Evolutionary conservation across 2,329 filamentous ascomycete species (phyloP), one percentile per base, ranked within the genome.

Genomic region (Aspergillus sp.): DNA sequence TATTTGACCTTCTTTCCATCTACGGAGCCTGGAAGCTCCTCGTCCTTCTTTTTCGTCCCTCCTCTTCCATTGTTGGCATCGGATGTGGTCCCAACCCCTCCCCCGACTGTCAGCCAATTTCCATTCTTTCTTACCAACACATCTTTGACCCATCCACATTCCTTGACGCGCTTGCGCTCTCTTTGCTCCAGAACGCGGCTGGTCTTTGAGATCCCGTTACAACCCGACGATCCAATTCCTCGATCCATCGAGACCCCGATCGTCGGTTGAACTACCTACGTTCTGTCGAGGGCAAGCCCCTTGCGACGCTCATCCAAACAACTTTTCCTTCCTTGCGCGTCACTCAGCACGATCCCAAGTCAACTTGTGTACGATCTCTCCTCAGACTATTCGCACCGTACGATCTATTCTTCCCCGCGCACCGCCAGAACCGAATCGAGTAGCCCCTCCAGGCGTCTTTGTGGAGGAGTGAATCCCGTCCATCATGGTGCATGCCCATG

Each of bases 21-120:
- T 47, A 56, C 58, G 59, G 57, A 56, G 61, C 63, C 61, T 64
- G 62, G 67, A 63, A 62, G 62, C 65, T 67, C 64, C 67, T 67
- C 62, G 65, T 65, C 66, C 63, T 65, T 71, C 68, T 57, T 69
- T 71, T 66, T 63, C 65, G 22, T 22, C 54, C 61, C 60, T 52
- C 57, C 46, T 41, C n/a, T 36, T 14, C 38, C 9, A 38, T n/a
- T 38, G 45, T 42, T 42, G n/a, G 22, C 40, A 19, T 42, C 40
- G 55, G 60, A 52, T 58, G 53, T 42, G 45, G 38, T 48, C 57
- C 51, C 26, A 30, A 54, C 53, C 52, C 50, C 20, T 45, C 44
- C 30, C 49, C 40, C 52, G 36, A 53, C 54, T 54, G 41, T 58
- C 42, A 42, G 44, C 52, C 54, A 51, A 41, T 49, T 55, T 56